phyloP scores from a whole-genome alignment of 2,329 filamentous ascomycete genomes.

The Clonostachys solani region DNA sequence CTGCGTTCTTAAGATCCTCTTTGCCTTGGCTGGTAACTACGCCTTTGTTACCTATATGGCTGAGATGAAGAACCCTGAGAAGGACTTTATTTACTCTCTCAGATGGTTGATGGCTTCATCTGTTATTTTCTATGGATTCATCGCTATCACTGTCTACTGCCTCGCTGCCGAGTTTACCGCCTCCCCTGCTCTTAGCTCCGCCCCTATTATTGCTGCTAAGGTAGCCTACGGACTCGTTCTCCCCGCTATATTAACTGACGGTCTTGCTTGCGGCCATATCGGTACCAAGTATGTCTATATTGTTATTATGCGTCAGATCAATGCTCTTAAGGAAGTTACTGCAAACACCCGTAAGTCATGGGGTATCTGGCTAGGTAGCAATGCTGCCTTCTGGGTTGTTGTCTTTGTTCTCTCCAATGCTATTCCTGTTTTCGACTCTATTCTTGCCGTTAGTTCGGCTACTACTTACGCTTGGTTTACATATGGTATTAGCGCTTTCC shows the following conservation, averaged over 20 bases:
- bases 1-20: constrained; percentile 25
- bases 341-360: constrained; percentile 22
- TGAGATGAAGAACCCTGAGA: constrained; percentile 22
- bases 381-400: constrained; percentile 22
- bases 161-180: constrained; percentile 21
- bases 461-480: constrained; percentile 29
- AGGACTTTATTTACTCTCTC: constrained; percentile 21
- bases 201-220: constrained; percentile 20
- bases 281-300: constrained; percentile 26
- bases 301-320: constrained; percentile 17
- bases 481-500: constrained; percentile 25
- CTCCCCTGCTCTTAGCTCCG: constrained; percentile 24
- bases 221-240: constrained; percentile 24
- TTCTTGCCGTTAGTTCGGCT: constrained; percentile 25
- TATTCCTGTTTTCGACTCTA: constrained; percentile 29
- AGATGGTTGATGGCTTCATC: constrained; percentile 21
- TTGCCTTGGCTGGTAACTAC: constrained; percentile 28
- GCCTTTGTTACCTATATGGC: constrained; percentile 28
- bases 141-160: constrained; percentile 21
- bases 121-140: constrained; percentile 21
- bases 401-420: constrained; percentile 27
- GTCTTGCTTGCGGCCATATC: constrained; percentile 22
- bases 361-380: constrained; percentile 24
- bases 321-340: constrained; percentile 22
- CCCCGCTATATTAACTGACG: constrained; percentile 19